phyloP scores from a whole-genome alignment of 2,329 filamentous ascomycete genomes.

The Nannizzia gypsea region DNA sequence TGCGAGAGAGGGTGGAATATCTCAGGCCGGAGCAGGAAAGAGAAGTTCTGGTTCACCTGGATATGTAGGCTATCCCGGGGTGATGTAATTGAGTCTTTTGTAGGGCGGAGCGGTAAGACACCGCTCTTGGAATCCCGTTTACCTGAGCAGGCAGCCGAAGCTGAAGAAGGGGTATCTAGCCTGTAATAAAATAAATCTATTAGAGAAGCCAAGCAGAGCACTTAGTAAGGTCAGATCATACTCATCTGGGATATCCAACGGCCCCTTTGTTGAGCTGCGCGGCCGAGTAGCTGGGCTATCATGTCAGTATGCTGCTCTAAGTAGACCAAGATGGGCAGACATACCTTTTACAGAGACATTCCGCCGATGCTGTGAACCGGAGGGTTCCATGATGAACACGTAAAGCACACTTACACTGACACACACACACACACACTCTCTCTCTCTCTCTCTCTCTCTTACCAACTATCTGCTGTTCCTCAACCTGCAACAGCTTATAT shows the following conservation, averaged over 20 bases:
- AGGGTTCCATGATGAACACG: slow-evolving; percentile 16
- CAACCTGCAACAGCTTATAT: neutral
- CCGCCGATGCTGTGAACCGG: slow-evolving; percentile 22
- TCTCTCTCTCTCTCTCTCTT: neutral
- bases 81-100: neutral
- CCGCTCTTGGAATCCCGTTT: neutral
- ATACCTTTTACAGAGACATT: slow-evolving; percentile 27
- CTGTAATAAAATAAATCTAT: neutral
- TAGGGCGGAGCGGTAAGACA: neutral
- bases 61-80: neutral
- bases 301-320: slow-evolving; percentile 8
- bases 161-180: neutral
- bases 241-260: slow-evolving; percentile 60
- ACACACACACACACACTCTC: neutral
- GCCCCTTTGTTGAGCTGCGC: slow-evolving; percentile 56
- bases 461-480: too few species aligned
- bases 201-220: neutral
- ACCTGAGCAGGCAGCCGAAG: neutral
- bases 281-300: slow-evolving; percentile 27
- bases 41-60: slow-evolving; percentile 54
- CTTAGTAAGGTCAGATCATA: slow-evolving; percentile 36
- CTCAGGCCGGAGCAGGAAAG: slow-evolving; percentile 64
- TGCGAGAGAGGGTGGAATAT: slow-evolving; percentile 72
- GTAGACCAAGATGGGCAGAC: slow-evolving; percentile 13
- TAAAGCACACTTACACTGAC: neutral